These are phyloP conservation scores for Calcarisporium arbuscula DNA, from an alignment of 2,329 filamentous ascomycete species.

Conservation along the genomic window DNA sequence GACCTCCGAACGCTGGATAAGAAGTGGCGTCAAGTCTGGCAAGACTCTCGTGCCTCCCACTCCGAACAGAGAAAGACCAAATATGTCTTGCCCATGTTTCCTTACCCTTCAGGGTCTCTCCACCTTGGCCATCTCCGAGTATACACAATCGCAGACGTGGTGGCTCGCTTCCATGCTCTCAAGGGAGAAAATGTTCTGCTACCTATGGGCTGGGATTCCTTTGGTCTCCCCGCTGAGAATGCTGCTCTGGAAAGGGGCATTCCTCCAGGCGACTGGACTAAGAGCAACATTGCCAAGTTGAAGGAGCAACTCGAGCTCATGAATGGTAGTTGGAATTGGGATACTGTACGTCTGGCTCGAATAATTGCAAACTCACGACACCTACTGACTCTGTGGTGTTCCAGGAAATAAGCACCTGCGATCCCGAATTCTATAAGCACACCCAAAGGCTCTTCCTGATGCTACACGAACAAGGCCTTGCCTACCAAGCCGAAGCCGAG, in stretches of 20 bases:
- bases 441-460: constrained; percentile 81
- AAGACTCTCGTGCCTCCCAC: constrained; percentile 13
- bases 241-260: constrained; percentile 79
- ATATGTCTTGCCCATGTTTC: constrained; percentile 88
- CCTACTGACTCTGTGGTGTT: neutral
- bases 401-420: constrained; percentile 78
- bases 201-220: constrained; percentile 94
- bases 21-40: constrained; percentile 48
- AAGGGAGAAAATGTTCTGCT: constrained; percentile 70
- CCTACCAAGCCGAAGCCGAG: constrained; percentile 74
- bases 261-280: constrained; percentile 73
- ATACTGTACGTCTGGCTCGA: constrained; percentile 52
- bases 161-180: constrained; percentile 70
- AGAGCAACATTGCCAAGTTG: constrained; percentile 75
- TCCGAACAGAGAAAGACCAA: constrained; percentile 27
- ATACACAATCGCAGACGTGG: constrained; percentile 83
- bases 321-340: constrained; percentile 81
- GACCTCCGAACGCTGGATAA: constrained; percentile 38
- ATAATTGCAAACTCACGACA: neutral
- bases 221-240: constrained; percentile 86
- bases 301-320: constrained; percentile 72
- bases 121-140: constrained; percentile 85
- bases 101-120: constrained; percentile 80
- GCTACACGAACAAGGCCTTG: constrained; percentile 66
- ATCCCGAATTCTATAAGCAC: constrained; percentile 81